Percentiles rank a stretch among this genome's conserved stretches.
Evolutionary conservation across 2,329 filamentous ascomycete genomes (phyloP).

Genomic region (Trichoderma oligosporum): DNA sequence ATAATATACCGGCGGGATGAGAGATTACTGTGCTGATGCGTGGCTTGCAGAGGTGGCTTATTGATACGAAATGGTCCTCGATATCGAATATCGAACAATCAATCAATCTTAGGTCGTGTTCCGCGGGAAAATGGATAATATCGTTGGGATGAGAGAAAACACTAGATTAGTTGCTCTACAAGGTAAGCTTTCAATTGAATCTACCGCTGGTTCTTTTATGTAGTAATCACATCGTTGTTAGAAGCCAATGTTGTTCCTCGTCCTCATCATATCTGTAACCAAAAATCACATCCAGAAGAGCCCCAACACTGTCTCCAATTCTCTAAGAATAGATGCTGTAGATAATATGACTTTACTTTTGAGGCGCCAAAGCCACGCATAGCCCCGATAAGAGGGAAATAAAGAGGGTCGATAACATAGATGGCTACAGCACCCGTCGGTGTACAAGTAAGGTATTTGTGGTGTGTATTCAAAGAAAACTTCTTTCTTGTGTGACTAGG

Average conservation of each 20-base stretch:
- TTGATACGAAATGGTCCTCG: neutral
- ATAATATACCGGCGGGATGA: too few relatives aligned
- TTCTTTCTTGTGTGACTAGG: too few relatives aligned
- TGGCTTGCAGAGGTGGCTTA: slow-evolving; percentile 6
- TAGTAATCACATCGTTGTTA: too few relatives aligned
- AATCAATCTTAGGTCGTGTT: too few relatives aligned
- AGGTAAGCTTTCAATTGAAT: neutral
- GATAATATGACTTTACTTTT: neutral
- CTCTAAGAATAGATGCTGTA: neutral
- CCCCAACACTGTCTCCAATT: neutral
- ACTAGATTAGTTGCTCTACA: neutral
- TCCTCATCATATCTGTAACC: neutral
- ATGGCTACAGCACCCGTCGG: neutral
- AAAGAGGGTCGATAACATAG: neutral
- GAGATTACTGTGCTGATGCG: slow-evolving; percentile 15
- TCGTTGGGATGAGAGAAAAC: neutral
- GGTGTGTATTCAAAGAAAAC: neutral
- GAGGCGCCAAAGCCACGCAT: neutral
- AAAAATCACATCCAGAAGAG: too few relatives aligned
- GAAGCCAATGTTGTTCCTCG: too few relatives aligned
- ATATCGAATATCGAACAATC: too few relatives aligned
- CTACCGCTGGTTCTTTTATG: too few relatives aligned
- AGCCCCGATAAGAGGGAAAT: slow-evolving; percentile 7
- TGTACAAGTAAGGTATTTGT: neutral
- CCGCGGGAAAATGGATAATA: neutral